Conservation (phyloP, 2,329 filamentous ascomycete species). For the Sphaceloma murrayae region DNA sequence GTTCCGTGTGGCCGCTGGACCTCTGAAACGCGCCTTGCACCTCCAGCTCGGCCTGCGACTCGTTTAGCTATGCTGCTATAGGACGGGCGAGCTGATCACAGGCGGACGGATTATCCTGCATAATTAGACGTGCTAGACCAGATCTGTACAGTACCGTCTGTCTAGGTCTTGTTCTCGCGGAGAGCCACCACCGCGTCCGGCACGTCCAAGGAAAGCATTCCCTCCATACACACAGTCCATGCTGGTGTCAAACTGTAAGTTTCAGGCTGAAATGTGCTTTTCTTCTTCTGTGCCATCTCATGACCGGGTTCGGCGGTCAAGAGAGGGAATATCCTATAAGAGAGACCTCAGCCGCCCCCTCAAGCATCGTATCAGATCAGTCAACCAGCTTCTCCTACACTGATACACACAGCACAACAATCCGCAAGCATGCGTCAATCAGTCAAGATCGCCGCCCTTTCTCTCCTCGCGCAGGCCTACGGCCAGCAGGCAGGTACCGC, state of each 20-base stretch:
- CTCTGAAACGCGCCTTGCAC: slow-evolving; percentile 12
- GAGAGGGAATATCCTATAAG: slow-evolving; percentile 6
- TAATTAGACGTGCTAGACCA: slow-evolving; percentile 12
- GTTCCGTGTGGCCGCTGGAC: slow-evolving; percentile 1
- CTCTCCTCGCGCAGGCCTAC: slow-evolving; percentile 31
- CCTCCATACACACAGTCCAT: not conserved
- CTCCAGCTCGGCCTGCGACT: slow-evolving; percentile 3
- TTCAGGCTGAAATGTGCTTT: slow-evolving; percentile 12
- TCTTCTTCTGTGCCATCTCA: not conserved
- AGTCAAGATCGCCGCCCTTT: slow-evolving; percentile 27
- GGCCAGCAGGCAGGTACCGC: slow-evolving; percentile 36
- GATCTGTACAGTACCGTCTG: not conserved
- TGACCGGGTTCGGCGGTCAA: not conserved
- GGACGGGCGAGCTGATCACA: not conserved
- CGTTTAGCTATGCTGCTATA: slow-evolving; percentile 2
- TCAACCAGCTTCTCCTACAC: not conserved
- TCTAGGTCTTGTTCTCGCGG: slow-evolving; percentile 6
- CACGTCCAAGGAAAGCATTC: not conserved
- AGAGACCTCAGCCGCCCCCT: slow-evolving; percentile 3
- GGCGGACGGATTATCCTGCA: slow-evolving; percentile 16
- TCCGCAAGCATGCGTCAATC: slow-evolving; percentile 9
- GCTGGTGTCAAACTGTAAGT: slow-evolving; percentile 6
- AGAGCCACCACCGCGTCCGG: slow-evolving; percentile 9
- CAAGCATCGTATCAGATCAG: not conserved
- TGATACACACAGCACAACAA: slow-evolving; percentile 4